Evolutionary conservation across 768 basidiomycete species (phyloP), one percentile per base, ranked within the genome.

Genomic region (Leccinum arenicola): DNA sequence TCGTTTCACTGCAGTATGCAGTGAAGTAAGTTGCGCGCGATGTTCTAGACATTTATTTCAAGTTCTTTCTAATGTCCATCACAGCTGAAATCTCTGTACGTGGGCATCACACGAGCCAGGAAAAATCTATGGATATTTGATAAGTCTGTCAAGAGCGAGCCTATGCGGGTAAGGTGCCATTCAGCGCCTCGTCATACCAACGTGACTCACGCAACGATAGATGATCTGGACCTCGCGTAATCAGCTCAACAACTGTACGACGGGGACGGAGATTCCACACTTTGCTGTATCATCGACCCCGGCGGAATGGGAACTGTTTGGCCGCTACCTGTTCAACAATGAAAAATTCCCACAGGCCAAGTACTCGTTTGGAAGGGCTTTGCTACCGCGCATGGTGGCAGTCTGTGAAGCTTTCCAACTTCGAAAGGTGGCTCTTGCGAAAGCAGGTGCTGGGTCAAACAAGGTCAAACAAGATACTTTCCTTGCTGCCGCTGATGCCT

Each of bases 91-190:
- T 79, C 76, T 49, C 70, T 90, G 0, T 90, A 90, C 56, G 88
- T 90, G 3, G 88, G 86, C 0, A 80, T 88, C 15, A 90, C 89
- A 0, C 71, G 88, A 45, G 87, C 88, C 0, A 78, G 84, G 47
- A 86, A 84, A 57, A 86, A 88, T 54, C 66, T 90, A 4, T 88
- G 88, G 86, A 83, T 90, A 15, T 81, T 81, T 1, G 88, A 90
- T 67, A 77, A 75, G 36, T 88, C 87, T 0, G 70, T 75, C 1
- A 83, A 79, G 58, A 76, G 80, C 17, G 79, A 83, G 52, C 79
- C 85, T 2, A 84, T 88, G 82, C 75, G 78, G 63, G 87, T 87
- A 52, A 62, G 38, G 23, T 2, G 45, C 3, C 5, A 9, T 27
- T n/a, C 14, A 14, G 11, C 5, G 15, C 4, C 50, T 66, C 66